Evolutionary conservation across 2,329 filamentous ascomycete species (phyloP), one percentile per base, ranked within the genome.

Genomic region (Fusarium sp.): DNA sequence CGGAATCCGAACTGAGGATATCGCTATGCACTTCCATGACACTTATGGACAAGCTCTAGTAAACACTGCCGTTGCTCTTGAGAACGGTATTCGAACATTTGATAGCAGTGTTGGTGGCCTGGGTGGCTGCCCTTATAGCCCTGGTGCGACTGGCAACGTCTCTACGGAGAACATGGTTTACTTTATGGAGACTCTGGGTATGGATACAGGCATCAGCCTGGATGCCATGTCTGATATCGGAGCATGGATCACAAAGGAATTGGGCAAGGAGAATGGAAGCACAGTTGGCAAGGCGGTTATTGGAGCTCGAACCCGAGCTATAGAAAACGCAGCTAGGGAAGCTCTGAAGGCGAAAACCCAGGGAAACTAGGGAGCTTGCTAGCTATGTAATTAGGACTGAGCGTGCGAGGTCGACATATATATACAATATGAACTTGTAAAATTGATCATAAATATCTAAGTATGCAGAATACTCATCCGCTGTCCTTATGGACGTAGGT

Each of bases 11-110:
- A 87, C 86, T 58, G 88, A 90, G 73, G 90, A 92, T 74, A 81
- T 97, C 14, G 92, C 92, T 0, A 89, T 95, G 82, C 94, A 97
- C 80, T 95, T 97, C 76, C 94, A 97, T 79, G 93, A 97, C 77
- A 97, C 94, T 2, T 95, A 94, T 77, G 93, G 93, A 2, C 91
- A 94, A 82, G 93, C 93, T 2, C 83, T 95, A n/a, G 91, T 94
- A 10, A 97, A 97, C 77, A 91, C 90, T 8, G 89, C 92, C 14
- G 90, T 95, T 1, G 90, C 91, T 40, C 86, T 96, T 30, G 91
- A 93, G 77, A 89, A 92, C 72, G 94, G 94, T 0, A 87, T 97
- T 43, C 83, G 92, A 32, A 92, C 88, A 0, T 96, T 97, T 77
- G 94, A 97, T 77, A 89, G 88, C 70, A 92, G 91, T 56, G 92